Evolutionary conservation across 2,329 filamentous ascomycete species (phyloP), one percentile per base, ranked within the genome.

Genomic region (Penicillium sp.): DNA sequence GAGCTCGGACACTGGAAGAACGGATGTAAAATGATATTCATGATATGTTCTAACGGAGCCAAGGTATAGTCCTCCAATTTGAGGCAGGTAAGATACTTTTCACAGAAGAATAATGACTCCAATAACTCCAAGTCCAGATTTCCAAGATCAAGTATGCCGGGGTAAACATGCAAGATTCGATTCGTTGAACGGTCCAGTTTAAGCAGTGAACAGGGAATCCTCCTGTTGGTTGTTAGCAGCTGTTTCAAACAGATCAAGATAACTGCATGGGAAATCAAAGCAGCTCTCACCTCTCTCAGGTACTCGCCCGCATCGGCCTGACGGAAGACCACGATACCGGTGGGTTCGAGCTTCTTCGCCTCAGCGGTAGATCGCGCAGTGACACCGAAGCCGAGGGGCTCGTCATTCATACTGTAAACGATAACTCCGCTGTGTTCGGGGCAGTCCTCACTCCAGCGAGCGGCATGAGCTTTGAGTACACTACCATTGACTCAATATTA

Each of bases 241-340:
- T 13, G 12, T 39, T 27, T 24, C 24, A 34, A 11, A 25, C 27
- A 26, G 26, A 34, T 33, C 3, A 5, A 29, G 18, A 4, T 11
- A 32, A 11, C 27, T 18, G 6, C 12, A 28, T 13, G 11, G 11
- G 26, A 13, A 2, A 5, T 13, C 4, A 37, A 29, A 1, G 9
- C 8, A n/a, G 42, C 29, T 26, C 43, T 52, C 58, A 74, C 74
- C 64, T 97, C 91, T 65, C 93, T 82, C 64, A 98, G 76, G 66
- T 95, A 98, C 73, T 97, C 91, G 60, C 93, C 93, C 59, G 88
- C 86, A 74, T 98, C 93, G 1, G 88, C 88, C 73, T 98, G 93
- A 13, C 91, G 79, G 72, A 96, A 97, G 47, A 86, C 85, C 8
- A 88, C 85, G 52, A 96, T 85, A 9, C 85, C 89, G 0, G 93